Conservation (phyloP, 768 basidiomycete species). For the Phanerochaete sordida region DNA sequence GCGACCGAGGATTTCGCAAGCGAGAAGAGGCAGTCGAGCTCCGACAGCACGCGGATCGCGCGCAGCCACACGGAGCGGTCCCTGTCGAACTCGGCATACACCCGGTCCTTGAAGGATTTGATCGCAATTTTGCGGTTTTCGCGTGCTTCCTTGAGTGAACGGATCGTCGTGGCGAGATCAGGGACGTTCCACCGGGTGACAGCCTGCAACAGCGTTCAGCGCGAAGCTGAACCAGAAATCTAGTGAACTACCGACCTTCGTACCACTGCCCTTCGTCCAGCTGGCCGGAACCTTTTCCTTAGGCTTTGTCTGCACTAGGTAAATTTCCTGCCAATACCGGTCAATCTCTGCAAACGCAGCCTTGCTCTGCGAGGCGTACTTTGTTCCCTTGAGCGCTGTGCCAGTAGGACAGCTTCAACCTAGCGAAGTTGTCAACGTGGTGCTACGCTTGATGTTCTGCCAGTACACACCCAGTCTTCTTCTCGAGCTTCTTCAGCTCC, state of each 20-base stretch:
- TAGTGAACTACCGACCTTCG: conserved; percentile 58
- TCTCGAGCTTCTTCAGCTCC: conserved; percentile 61
- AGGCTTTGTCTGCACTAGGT: conserved; percentile 73
- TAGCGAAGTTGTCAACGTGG: conserved; percentile 33
- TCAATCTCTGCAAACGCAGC: neutral
- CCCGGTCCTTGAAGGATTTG: conserved; percentile 77
- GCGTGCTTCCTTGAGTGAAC: conserved; percentile 87
- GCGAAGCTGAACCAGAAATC: neutral
- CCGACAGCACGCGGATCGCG: conserved; percentile 82
- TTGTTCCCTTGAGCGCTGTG: conserved; percentile 84
- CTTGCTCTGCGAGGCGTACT: conserved; percentile 31
- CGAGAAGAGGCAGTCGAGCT: conserved; percentile 95
- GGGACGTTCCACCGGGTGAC: conserved; percentile 77
- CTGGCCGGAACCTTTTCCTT: conserved; percentile 67
- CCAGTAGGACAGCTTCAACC: conserved; percentile 55
- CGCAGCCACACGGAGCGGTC: conserved; percentile 81
- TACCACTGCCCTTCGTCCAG: conserved; percentile 79
- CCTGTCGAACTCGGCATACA: conserved; percentile 78
- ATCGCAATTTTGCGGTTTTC: conserved; percentile 80
- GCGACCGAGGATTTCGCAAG: conserved; percentile 86
- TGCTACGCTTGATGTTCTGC: neutral
- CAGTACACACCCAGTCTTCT: conserved; percentile 55
- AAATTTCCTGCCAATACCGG: conserved; percentile 66
- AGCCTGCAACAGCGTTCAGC: conserved; percentile 39
- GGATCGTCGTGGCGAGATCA: conserved; percentile 65